A percentile compares a stretch with the other conserved stretches of the same genome.
phyloP scores from a whole-genome alignment of 1,139 yeast genomes.

The Suhomyces chickasaworum region DNA sequence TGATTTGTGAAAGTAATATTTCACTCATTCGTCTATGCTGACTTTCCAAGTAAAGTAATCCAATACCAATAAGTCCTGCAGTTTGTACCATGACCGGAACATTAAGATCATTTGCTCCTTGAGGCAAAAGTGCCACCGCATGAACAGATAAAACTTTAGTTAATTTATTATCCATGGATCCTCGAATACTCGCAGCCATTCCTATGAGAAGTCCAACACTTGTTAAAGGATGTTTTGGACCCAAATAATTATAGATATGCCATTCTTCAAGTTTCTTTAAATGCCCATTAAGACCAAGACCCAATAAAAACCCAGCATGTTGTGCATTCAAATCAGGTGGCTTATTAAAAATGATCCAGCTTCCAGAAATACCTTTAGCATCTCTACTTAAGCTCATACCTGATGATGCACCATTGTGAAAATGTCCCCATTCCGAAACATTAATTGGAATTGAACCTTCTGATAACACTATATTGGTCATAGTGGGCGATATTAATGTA shows the following conservation, averaged over 20 bases:
- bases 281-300: constrained; percentile 91
- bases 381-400: constrained; percentile 76
- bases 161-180: constrained; percentile 82
- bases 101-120: constrained; percentile 87
- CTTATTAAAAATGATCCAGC: constrained; percentile 89
- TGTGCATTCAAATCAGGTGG: constrained; percentile 73
- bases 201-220: constrained; percentile 89
- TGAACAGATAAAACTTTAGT: constrained; percentile 93
- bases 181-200: constrained; percentile 85
- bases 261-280: constrained; percentile 84
- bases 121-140: constrained; percentile 86
- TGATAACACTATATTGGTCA: constrained; percentile 63
- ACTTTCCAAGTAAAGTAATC: constrained; percentile 74
- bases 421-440: constrained; percentile 77
- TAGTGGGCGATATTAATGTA: constrained; percentile 65
- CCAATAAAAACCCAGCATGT: constrained; percentile 94
- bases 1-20: constrained; percentile 67
- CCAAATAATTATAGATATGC: constrained; percentile 92
- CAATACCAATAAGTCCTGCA: constrained; percentile 90
- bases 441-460: constrained; percentile 54
- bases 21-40: constrained; percentile 90
- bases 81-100: constrained; percentile 84
- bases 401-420: constrained; percentile 89
- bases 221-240: constrained; percentile 84
- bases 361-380: constrained; percentile 76